Base-by-base conservation (phyloP, 2,329 filamentous ascomycete species). In the Aspergillus unguis region DNA sequence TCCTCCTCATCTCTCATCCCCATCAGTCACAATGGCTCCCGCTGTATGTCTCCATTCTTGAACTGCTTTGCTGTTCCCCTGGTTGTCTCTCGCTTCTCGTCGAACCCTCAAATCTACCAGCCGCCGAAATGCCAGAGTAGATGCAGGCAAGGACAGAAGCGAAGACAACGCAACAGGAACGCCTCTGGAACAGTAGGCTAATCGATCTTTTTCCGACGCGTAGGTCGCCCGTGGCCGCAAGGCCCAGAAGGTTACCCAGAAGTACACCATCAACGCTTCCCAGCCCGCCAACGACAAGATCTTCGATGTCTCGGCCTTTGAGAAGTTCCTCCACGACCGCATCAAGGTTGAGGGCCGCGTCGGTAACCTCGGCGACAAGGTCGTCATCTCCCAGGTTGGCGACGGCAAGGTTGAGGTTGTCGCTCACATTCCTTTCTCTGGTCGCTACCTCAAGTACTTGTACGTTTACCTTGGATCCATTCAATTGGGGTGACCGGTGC, bases 281-380 rank as follows among this genome's bases (percentile, higher is more conserved):
- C 92, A 97, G 82, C 94, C 94, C 71, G 92, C 92, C 68, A 89
- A 85, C 82, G 94, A 99, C 85, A 97, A 97, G 87, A 99, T 99
- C 85, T 97, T 99, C 86, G 94, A 99, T 78, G 86, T 96, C 76
- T 86, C 89, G 71, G 92, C 92, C 67, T 99, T 99, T 78, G 92
- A 96, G 83, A 97, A 97, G 86, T 99, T 99, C 88, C 89, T 99
- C 62, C 92, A 96, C 85, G 94, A 97, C 80, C 91, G 89, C 81
- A 95, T 99, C 87, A 99, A 99, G 90, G 91, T 99, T 69, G 94
- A 96, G 68, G 92, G 92, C 81, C 92, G 91, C 75, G 92, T 92
- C 73, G 92, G 92, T 70, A 97, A 99, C 87, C 88, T 99, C 68
- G 94, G 94, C 75, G 94, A 97, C 73, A 85, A 82, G 75, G 86